Conservation (phyloP, 345 rosid species). For the Trapa incisa region DNA sequence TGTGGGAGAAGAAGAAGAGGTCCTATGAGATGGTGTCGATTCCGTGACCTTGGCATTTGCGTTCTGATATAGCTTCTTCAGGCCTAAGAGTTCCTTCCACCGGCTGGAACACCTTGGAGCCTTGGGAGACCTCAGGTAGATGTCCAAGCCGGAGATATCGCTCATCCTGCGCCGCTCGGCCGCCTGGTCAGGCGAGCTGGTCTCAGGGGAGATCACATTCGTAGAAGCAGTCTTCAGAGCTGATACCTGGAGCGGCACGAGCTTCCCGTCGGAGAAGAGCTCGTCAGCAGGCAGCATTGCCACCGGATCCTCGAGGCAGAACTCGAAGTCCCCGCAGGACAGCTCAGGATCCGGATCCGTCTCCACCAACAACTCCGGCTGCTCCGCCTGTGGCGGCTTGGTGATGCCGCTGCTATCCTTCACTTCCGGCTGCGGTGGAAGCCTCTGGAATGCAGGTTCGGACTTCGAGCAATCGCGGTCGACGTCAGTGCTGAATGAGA, state of each 20-base stretch:
- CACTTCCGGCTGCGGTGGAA: conserved; percentile 3
- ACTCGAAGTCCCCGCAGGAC: conserved; percentile 58
- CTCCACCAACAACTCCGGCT: not conserved
- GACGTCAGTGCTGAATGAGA: conserved; percentile 41
- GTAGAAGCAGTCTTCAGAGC: conserved; percentile 11
- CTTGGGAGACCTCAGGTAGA: conserved; percentile 50
- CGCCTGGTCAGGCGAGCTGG: conserved; percentile 12
- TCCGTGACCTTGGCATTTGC: conserved; percentile 15
- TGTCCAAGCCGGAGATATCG: conserved; percentile 34
- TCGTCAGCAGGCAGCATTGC: conserved; percentile 86
- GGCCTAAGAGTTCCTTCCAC: conserved; percentile 75
- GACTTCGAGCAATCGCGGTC: not conserved
- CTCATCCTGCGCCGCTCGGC: conserved; percentile 32
- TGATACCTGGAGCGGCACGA: conserved; percentile 57
- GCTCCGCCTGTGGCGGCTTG: conserved; percentile 5
- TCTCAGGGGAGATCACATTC: conserved; percentile 7
- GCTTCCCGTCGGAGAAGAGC: conserved; percentile 79
- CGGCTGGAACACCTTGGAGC: conserved; percentile 86
- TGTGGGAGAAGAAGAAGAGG: conserved; percentile 17
- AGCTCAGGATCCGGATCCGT: conserved; percentile 12
- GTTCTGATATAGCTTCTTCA: conserved; percentile 46
- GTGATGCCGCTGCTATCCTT: not conserved
- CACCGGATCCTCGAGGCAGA: conserved; percentile 69
- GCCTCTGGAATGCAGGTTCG: conserved; percentile 11
- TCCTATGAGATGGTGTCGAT: conserved; percentile 6